Base-by-base conservation (phyloP, 257 asterid genomes). In the Solanum etuberosum region DNA sequence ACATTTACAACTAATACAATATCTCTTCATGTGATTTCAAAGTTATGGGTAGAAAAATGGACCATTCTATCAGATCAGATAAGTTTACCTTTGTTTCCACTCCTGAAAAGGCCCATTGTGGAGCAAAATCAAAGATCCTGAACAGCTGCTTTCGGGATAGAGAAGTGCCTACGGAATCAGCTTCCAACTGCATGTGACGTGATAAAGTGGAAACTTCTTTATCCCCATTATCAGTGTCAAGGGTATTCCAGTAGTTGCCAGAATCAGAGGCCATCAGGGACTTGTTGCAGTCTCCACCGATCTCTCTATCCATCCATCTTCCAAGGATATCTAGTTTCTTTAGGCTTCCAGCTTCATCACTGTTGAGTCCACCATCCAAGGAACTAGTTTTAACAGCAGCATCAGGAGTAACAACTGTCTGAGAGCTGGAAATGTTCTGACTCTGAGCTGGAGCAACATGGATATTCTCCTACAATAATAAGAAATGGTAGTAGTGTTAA, bases 271-370 rank as follows among this genome's bases (percentile, higher is more conserved):
- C 83, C 87, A 88, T 40, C 85, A 88, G 83, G 14, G 87, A 88
- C 61, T 87, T 73, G n/a, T 13, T 31, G 35, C 83, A 7, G 74
- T 84, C 88, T 74, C 87, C 76, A 70, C 85, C 90, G 10, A 89
- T 78, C 86, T 89, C 91, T 78, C 35, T 76, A 76, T 87, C 90
- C 91, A 89, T 87, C 89, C 90, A 89, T 57, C 85, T 87, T 34
- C 88, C 85, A 85, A 87, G 81, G 87, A 87, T 87, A 74, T 85
- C 88, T 37, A 87, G 80, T 87, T 89, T 85, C 61, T 87, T 87
- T 54, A 87, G 87, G 61, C 77, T 88, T 71, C 84, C 63, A 82
- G 85, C 18, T 86, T 86, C 82, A 71, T 38, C 80, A 40, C 23
- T 54, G 16, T 70, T 37, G n/a, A 38, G n/a, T 34, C 72, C 84